Percentiles rank a stretch among this genome's conserved stretches.
phyloP scores from a whole-genome alignment of 495 filamentous ascomycete genomes.

The Trichoderma parareesei region DNA sequence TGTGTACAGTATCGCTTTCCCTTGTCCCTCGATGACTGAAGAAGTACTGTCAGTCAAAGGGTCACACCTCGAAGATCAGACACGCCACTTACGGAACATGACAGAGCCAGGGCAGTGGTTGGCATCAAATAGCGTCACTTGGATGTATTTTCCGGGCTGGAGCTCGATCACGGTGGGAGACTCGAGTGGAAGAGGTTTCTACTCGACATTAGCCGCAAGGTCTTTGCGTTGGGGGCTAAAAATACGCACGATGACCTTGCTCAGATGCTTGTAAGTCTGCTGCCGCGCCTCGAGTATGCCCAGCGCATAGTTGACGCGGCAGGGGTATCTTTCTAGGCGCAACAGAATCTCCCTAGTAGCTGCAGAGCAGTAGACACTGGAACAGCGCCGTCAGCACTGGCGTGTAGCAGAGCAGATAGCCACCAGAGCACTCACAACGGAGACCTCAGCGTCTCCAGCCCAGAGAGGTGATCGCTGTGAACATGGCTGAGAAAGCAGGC shows the following conservation, averaged over 20 bases:
- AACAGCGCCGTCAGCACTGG: background rate
- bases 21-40: constrained; percentile 64
- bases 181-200: constrained; percentile 78
- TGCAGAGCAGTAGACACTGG: constrained; percentile 77
- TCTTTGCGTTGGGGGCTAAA: constrained; percentile 5
- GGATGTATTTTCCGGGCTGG: constrained; percentile 53
- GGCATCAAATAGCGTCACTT: constrained; percentile 80
- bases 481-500: constrained; percentile 91
- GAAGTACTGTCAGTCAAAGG: background rate
- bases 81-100: constrained; percentile 57
- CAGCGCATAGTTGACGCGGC: constrained; percentile 69
- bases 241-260: constrained; percentile 50
- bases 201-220: background rate
- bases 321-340: constrained; percentile 64
- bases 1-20: constrained; percentile 77
- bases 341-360: constrained; percentile 74
- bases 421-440: constrained; percentile 50
- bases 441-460: constrained; percentile 65
- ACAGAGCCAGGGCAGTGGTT: constrained; percentile 90
- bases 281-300: constrained; percentile 67
- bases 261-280: constrained; percentile 66
- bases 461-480: constrained; percentile 83
- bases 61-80: no score
- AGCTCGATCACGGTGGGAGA: constrained; percentile 76
- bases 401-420: background rate